Evolutionary conservation across 495 filamentous ascomycete species (phyloP).

Genomic region (Aspergillus homomorphus): DNA sequence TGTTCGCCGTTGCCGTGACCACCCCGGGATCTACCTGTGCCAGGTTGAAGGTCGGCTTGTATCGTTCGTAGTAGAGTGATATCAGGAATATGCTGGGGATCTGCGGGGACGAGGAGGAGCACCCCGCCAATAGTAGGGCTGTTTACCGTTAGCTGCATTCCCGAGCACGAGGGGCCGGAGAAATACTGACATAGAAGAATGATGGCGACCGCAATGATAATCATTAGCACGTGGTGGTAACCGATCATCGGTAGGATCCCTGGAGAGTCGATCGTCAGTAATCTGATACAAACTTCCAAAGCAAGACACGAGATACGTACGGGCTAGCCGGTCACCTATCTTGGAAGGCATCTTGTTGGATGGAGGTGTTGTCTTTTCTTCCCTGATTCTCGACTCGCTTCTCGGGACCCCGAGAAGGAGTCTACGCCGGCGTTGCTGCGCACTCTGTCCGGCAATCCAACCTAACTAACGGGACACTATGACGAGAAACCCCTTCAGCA

Average conservation of each 20-base stretch:
- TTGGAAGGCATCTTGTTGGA: conserved; percentile 29
- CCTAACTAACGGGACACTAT: neutral
- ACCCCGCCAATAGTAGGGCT: conserved; percentile 67
- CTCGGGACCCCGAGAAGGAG: conserved; percentile 52
- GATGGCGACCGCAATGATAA: conserved; percentile 89
- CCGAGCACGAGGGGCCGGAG: neutral
- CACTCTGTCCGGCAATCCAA: neutral
- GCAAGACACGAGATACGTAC: conserved; percentile 24
- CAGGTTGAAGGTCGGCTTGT: conserved; percentile 58
- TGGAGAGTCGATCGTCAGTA: conserved; percentile 31
- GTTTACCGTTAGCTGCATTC: conserved; percentile 27
- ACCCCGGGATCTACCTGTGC: conserved; percentile 85
- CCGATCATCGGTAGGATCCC: conserved; percentile 92
- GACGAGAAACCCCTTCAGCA: neutral
- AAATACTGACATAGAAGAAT: conserved; percentile 83
- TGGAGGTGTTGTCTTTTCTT: conserved; percentile 17
- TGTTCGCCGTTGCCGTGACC: conserved; percentile 61
- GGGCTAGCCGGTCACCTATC: conserved; percentile 29
- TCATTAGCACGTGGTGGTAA: conserved; percentile 98
- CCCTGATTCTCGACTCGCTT: conserved; percentile 36
- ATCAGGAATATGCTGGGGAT: conserved; percentile 70
- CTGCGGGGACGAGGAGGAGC: conserved; percentile 64
- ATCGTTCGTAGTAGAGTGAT: conserved; percentile 64
- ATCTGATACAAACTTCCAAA: neutral
- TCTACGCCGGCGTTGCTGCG: conserved; percentile 7